These are phyloP conservation scores for Clonostachys chloroleuca DNA, from an alignment of 2,329 filamentous ascomycete species.

Conservation along the genomic window DNA sequence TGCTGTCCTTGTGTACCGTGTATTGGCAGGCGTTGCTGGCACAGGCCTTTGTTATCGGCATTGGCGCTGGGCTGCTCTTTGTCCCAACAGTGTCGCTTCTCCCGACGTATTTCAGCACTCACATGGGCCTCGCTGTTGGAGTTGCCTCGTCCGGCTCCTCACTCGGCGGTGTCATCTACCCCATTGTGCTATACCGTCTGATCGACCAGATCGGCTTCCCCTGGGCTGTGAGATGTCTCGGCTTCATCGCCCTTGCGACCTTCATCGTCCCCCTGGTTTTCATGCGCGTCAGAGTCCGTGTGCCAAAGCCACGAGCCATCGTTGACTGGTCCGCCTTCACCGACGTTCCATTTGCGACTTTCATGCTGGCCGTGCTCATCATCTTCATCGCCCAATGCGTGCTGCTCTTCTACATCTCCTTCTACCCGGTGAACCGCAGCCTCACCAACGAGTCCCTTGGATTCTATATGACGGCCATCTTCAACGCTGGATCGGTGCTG, in stretches of 20 bases:
- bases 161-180: constrained; percentile 48
- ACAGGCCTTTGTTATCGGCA: constrained; percentile 45
- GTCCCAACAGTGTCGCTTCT: constrained; percentile 52
- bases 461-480: no score
- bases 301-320: no score
- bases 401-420: no score
- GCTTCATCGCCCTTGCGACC: not conserved
- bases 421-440: no score
- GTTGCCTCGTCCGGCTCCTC: constrained; percentile 52
- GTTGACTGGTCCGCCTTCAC: no score
- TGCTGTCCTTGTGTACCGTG: constrained; percentile 18
- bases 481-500: no score
- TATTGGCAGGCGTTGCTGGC: constrained; percentile 47
- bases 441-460: no score
- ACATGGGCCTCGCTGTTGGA: constrained; percentile 50
- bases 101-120: constrained; percentile 52
- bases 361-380: no score
- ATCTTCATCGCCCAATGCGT: no score
- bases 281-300: no score
- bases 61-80: constrained; percentile 50
- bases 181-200: constrained; percentile 47
- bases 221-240: constrained; percentile 45
- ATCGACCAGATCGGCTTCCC: constrained; percentile 48
- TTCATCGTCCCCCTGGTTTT: not conserved
- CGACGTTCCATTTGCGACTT: no score